These are phyloP conservation scores for Populus hybrid DNA, from an alignment of 441 rosid species.

Conservation along the genomic window DNA sequence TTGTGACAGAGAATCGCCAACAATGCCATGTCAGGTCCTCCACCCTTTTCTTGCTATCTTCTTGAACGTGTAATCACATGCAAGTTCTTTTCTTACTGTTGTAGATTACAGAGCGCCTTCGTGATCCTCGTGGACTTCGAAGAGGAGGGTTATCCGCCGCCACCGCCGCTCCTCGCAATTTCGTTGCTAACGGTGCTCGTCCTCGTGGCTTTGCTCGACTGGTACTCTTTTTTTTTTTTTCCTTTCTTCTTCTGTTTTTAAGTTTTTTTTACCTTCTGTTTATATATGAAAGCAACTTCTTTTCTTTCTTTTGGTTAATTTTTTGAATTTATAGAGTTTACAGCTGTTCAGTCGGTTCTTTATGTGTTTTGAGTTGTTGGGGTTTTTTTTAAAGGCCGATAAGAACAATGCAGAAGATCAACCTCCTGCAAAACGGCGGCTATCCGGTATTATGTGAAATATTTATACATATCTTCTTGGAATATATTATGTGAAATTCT, in stretches of 20 bases:
- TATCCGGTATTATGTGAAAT: too few relatives aligned
- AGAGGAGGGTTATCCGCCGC: constrained; percentile 52
- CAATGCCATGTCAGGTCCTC: too few relatives aligned
- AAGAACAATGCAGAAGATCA: constrained; percentile 66
- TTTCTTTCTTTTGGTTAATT: background rate
- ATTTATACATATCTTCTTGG: background rate
- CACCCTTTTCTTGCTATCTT: too few relatives aligned
- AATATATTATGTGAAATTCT: background rate
- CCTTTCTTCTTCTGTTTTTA: constrained; percentile 8
- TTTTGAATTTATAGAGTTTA: background rate
- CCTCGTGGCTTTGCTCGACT: constrained; percentile 58
- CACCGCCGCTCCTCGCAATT: constrained; percentile 54
- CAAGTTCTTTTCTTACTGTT: background rate
- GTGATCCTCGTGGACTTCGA: constrained; percentile 93
- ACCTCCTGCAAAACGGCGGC: constrained; percentile 76
- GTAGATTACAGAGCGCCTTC: constrained; percentile 81
- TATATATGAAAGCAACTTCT: background rate
- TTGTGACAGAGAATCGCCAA: too few relatives aligned
- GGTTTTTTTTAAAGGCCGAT: constrained; percentile 46
- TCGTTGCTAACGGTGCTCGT: constrained; percentile 52
- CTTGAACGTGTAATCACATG: background rate
- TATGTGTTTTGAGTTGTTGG: background rate
- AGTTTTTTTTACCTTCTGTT: background rate
- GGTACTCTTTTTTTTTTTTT: constrained; percentile 12
- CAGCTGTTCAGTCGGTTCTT: background rate